Conservation (phyloP, 805 yeast genomes). For the Metschnikowia kofuensis region DNA sequence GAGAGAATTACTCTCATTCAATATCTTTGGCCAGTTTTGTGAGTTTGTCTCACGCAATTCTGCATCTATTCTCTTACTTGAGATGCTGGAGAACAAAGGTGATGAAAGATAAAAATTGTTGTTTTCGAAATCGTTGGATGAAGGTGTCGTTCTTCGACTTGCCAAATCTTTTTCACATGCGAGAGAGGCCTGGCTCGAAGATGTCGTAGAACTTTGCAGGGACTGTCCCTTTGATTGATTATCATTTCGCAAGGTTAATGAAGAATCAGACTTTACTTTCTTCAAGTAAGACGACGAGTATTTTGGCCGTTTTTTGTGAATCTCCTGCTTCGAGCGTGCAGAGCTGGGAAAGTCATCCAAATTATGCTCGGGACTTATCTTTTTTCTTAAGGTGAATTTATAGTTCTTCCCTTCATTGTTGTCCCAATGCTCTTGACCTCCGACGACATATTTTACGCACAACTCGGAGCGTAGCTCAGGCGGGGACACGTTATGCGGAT, state of each 20-base stretch:
- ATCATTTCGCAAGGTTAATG: neutral
- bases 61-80: neutral
- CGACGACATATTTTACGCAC: conserved; percentile 56
- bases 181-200: neutral
- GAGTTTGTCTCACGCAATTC: neutral
- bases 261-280: conserved; percentile 28
- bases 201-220: neutral
- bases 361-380: neutral
- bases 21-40: neutral
- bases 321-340: conserved; percentile 15
- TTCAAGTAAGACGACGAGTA: conserved; percentile 39
- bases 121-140: conserved; percentile 26
- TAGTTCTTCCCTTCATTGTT: conserved; percentile 64
- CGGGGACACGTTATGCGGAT: conserved; percentile 8
- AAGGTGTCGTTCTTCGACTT: neutral
- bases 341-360: conserved; percentile 6
- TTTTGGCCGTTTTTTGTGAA: conserved; percentile 27
- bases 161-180: neutral
- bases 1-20: too few species aligned
- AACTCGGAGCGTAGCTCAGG: conserved; percentile 33
- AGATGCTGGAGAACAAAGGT: conserved; percentile 23
- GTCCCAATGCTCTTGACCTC: conserved; percentile 68
- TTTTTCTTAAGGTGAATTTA: conserved; percentile 31
- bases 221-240: neutral
- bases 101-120: conserved; percentile 37